phyloP scores from a whole-genome alignment of 2,329 filamentous ascomycete species.

The Ophiocordyceps camponoti-floridani region DNA sequence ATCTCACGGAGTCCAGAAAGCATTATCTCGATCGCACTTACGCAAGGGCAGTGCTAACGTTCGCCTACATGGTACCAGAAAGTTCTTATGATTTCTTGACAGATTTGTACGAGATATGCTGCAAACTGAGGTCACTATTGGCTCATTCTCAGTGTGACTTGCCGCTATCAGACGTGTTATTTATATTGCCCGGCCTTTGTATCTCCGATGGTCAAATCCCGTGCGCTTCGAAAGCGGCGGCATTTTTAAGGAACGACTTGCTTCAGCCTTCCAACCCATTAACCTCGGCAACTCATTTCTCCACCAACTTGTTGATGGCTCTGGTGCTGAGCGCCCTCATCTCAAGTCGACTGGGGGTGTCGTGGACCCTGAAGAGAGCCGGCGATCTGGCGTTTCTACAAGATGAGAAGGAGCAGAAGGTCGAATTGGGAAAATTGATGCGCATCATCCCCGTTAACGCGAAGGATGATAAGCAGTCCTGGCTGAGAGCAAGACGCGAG shows the following conservation, averaged over 20 bases:
- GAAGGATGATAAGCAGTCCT: conserved; percentile 43
- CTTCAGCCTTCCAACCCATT: conserved; percentile 42
- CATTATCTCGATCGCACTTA: conserved; percentile 44
- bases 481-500: conserved; percentile 42
- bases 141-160: conserved; percentile 39
- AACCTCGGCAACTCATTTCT: conserved; percentile 38
- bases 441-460: conserved; percentile 28
- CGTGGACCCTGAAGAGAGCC: conserved; percentile 31
- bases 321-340: conserved; percentile 44
- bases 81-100: conserved; percentile 38
- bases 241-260: conserved; percentile 23
- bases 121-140: conserved; percentile 35
- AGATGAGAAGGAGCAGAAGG: conserved; percentile 45
- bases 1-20: conserved; percentile 42
- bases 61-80: conserved; percentile 48
- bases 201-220: conserved; percentile 8
- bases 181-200: conserved; percentile 22
- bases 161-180: conserved; percentile 27
- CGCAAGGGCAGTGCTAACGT: conserved; percentile 48
- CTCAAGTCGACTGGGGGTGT: conserved; percentile 29
- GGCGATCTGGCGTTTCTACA: conserved; percentile 47
- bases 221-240: conserved; percentile 9
- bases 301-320: conserved; percentile 42
- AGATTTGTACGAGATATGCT: conserved; percentile 41
- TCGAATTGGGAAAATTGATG: conserved; percentile 40